Evolutionary conservation across 1,284 basidiomycete genomes (phyloP).

Genomic region (Tilletia caries): DNA sequence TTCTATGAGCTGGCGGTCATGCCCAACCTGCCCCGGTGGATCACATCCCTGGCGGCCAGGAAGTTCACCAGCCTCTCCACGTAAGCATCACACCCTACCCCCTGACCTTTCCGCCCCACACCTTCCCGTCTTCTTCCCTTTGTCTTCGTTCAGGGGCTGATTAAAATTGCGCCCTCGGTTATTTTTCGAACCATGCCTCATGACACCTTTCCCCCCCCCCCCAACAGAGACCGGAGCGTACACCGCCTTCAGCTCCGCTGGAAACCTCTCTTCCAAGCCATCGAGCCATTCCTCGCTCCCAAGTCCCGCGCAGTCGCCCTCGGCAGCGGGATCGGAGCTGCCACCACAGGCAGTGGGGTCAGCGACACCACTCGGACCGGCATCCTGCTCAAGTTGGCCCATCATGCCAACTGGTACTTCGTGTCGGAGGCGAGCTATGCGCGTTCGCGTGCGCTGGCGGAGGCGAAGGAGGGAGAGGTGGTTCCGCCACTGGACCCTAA

Average conservation of each 20-base stretch:
- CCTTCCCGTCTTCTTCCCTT: conserved; percentile 80
- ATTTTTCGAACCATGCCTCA: too few species aligned
- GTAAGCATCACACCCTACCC: conserved; percentile 55
- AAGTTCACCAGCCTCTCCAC: conserved; percentile 70
- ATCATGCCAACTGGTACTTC: conserved; percentile 79
- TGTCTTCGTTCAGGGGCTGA: conserved; percentile 76
- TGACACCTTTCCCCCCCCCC: too few species aligned
- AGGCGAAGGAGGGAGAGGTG: background rate
- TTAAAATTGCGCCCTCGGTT: too few species aligned
- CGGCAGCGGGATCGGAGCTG: background rate
- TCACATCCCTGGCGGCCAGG: conserved; percentile 69
- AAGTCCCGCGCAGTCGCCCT: background rate
- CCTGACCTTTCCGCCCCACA: conserved; percentile 62
- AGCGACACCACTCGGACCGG: conserved; percentile 66
- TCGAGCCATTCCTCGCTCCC: background rate
- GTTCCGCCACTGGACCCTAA: background rate
- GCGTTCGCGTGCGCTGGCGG: background rate
- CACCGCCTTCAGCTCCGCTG: conserved; percentile 53
- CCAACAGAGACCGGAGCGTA: conserved; percentile 61
- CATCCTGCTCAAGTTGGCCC: conserved; percentile 80
- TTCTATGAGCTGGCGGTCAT: conserved; percentile 77
- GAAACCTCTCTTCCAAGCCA: conserved; percentile 19
- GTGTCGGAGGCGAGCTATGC: conserved; percentile 68
- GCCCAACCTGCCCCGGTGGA: conserved; percentile 70
- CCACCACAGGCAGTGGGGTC: conserved; percentile 13